Conservation (phyloP, 768 basidiomycete genomes). For the Xanthoconium purpureum region DNA sequence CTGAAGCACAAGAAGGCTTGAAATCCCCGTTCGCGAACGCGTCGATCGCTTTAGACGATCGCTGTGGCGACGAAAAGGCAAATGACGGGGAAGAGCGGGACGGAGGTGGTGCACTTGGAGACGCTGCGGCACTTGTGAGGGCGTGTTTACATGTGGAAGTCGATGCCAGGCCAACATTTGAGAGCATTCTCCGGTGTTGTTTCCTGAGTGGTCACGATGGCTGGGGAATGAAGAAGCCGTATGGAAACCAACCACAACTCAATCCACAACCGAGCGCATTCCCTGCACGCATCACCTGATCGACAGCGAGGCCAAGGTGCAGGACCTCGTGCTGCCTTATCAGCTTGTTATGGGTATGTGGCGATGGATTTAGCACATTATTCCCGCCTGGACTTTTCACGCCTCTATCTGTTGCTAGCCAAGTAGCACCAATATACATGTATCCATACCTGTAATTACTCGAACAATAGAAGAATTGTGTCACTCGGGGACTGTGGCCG, state of each 20-base stretch:
- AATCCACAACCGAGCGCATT: slow-evolving; percentile 33
- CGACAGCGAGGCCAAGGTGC: slow-evolving; percentile 6
- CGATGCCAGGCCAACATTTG: slow-evolving; percentile 78
- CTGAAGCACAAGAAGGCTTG: slow-evolving; percentile 86
- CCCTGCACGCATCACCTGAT: slow-evolving; percentile 27
- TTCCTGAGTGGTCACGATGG: slow-evolving; percentile 79
- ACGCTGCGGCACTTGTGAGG: slow-evolving; percentile 80
- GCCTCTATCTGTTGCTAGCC: neutral
- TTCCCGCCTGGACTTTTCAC: slow-evolving; percentile 7
- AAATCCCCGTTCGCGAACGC: slow-evolving; percentile 72
- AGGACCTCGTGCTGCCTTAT: neutral
- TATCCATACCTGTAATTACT: slow-evolving; percentile 7
- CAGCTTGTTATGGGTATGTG: slow-evolving; percentile 9
- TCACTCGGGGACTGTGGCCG: neutral
- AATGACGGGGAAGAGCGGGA: slow-evolving; percentile 73
- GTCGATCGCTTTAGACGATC: slow-evolving; percentile 73
- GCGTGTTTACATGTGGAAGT: slow-evolving; percentile 84
- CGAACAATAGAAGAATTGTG: neutral
- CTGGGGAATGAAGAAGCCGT: slow-evolving; percentile 51
- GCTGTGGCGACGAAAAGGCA: slow-evolving; percentile 73
- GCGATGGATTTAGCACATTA: slow-evolving; percentile 9
- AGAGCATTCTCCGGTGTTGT: slow-evolving; percentile 70
- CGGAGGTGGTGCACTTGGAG: slow-evolving; percentile 79
- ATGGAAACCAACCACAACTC: slow-evolving; percentile 25
- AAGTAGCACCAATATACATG: slow-evolving; percentile 3